Evolutionary conservation across 192 early-diverging fungal genomes (phyloP), one percentile per base, ranked within the genome.

Genomic region (Paraglomus brasilianum): DNA sequence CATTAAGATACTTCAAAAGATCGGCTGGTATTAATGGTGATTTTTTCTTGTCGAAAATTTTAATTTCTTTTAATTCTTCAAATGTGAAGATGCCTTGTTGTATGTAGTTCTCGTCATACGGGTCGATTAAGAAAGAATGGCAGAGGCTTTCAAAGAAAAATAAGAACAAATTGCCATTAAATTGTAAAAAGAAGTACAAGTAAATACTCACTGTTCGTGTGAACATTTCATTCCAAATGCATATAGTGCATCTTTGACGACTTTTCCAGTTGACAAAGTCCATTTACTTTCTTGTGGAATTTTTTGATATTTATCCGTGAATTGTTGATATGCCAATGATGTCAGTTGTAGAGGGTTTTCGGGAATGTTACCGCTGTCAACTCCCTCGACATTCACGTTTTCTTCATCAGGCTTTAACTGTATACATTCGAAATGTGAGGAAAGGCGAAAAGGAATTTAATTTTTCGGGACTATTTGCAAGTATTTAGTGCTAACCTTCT

Each of bases 51-150:
- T 43, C n/a, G 13, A 52, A 64, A 51, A 44, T 30, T 61, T 55
- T 24, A 51, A 71, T 71, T 71, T 71, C 70, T 38, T 51, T 15
- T 58, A 71, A 46, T 64, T 64, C 70, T 38, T 64, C 22, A 52
- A 6, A 21, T 49, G 70, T 72, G 30, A 72, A 72, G 43, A 72
- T 46, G 21, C 17, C 58, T 45, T 72, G 11, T 52, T 72, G 47
- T 46, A 72, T 55, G 24, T 72, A 64, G 44, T 50, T 64, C 44
- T 72, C 15, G 30, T 64, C 50, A 52, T 72, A 14, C 15, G 70
- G 60, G 36, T 71, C 59, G 15, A 71, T 51, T 62, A 71, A 43
- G n/a, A 71, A 71, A 22, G 70, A 71, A 63, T 71, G 70, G 21
- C 40, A 36, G 4, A 71, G 45, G 45, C 70, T 71, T 17, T 17